Evolutionary conservation across 2,329 filamentous ascomycete species (phyloP), one percentile per base, ranked within the genome.

Genomic region (Rhexocercosporidium sp.): DNA sequence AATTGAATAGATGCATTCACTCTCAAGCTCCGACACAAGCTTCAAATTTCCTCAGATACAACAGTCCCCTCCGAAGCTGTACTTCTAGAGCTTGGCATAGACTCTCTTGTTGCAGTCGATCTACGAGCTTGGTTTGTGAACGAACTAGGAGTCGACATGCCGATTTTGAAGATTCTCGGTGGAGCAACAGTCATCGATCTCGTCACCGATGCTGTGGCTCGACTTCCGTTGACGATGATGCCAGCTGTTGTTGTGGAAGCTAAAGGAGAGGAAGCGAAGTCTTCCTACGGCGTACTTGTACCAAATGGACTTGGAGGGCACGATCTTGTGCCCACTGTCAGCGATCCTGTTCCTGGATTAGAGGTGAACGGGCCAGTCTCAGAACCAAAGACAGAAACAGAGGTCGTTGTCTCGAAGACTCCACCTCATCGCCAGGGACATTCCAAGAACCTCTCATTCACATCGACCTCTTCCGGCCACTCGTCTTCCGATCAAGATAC

Each of bases 31-130:
- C 47, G 62, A 12, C 56, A 65, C 16, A 64, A 65, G 11, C 51
- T 69, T 1, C 66, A 66, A 18, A 59, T 68, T 31, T 56, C 62
- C 7, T 34, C 51, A 18, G 44, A 56, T 37, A 29, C 39, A 5
- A 29, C n/a, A 3, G 47, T 63, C 11, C 39, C 37, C 4, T 65
- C 72, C 11, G 73, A 70, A 22, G 62, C 66, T 14, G 47, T 65
- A 1, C 39, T 70, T 71, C 44, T 74, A 68, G 71, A 78, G 69
- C 59, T 67, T 37, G 71, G 71, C 11, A 47, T 72, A 16, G 71
- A 72, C 46, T 71, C 69, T 39, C 62, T 72, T 18, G 65, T 71
- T 25, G 66, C 69, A 25, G 68, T 72, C 11, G 68, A 70, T 29
- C 41, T 72, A 16, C 56, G 67, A 5, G 65, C 67, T 41, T 72